These are phyloP conservation scores for Coemansia sp. DNA, from an alignment of 192 early-diverging fungal species.

Conservation along the genomic window DNA sequence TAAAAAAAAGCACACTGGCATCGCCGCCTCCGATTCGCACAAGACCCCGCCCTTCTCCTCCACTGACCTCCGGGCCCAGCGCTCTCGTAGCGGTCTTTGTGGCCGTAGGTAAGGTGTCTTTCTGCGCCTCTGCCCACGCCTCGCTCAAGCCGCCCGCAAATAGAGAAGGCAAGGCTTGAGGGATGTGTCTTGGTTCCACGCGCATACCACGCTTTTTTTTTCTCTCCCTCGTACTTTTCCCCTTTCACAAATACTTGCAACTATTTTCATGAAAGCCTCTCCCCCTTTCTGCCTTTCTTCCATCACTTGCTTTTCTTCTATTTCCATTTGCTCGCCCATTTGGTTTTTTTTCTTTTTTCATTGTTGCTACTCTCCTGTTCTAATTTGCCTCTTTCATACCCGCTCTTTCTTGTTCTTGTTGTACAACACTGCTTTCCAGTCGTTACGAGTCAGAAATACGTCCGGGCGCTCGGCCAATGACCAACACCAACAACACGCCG, in stretches of 20 bases:
- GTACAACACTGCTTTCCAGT: constrained; percentile 1
- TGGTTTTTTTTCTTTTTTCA: constrained; percentile 10
- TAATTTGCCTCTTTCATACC: background rate
- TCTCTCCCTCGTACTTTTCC: constrained; percentile 14
- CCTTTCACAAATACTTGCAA: constrained; percentile 5
- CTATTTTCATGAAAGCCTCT: background rate
- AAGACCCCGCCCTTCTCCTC: background rate
- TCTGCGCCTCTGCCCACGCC: background rate
- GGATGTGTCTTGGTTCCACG: constrained; percentile 32
- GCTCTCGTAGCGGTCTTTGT: too few relatives aligned
- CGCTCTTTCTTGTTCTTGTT: constrained; percentile 6
- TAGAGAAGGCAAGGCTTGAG: background rate
- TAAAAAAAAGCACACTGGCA: background rate
- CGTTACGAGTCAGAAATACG: background rate
- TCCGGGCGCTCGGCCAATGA: background rate
- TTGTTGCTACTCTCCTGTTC: constrained; percentile 2
- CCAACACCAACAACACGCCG: constrained; percentile 11
- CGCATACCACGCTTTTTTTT: constrained; percentile 27
- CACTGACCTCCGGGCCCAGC: too few relatives aligned
- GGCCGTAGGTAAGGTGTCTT: background rate
- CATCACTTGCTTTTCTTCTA: background rate
- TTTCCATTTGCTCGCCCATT: constrained; percentile 2
- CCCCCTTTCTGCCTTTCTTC: constrained; percentile 10
- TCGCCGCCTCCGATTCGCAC: background rate
- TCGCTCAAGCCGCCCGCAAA: background rate